Evolutionary conservation across 495 filamentous ascomycete species (phyloP), one percentile per base, ranked within the genome.

Genomic region (Hypoxylon perforatum): DNA sequence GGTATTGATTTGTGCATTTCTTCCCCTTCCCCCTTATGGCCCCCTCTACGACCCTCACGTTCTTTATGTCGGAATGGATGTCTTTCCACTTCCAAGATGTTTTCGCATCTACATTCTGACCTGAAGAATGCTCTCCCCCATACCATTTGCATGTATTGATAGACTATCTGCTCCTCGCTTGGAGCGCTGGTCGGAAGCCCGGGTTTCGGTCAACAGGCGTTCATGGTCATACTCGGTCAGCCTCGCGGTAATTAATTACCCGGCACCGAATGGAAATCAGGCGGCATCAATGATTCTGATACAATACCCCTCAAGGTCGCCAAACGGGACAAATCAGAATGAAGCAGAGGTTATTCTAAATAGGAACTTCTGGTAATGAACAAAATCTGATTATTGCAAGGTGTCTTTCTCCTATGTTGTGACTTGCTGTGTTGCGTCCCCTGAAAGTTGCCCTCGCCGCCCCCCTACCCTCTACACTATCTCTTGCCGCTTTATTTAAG

Each of bases 291-390:
- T 72, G 72, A 73, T 73, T 66, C 65, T 69, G 66, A 73, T 47
- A 63, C 57, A 70, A 75, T 70, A 73, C 63, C 67, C 72, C 61
- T 64, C 57, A 65, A 68, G 70, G 72, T 73, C 68, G 70, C 67
- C 70, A 64, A 64, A 61, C 67, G 58, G 67, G 70, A 75, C 61
- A 69, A 65, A 48, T 64, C 63, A 66, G 63, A 69, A 72, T 58
- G 60, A 70, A 63, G 63, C 67, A 70, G 70, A 73, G 57, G 59
- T 67, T 70, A 67, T 56, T 67, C 57, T 56, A 57, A 65, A 63
- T 66, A 75, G 66, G 61, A 70, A 73, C 63, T 73, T 75, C 70
- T 74, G 72, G 46, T 75, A 75, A 75, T 75, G 70, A 73, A 70
- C 59, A 75, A 66, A 72, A 70, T 9, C 57, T 36, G 41, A 38